phyloP scores from a whole-genome alignment of 345 rosid species.

The Alliaria petiolata region DNA sequence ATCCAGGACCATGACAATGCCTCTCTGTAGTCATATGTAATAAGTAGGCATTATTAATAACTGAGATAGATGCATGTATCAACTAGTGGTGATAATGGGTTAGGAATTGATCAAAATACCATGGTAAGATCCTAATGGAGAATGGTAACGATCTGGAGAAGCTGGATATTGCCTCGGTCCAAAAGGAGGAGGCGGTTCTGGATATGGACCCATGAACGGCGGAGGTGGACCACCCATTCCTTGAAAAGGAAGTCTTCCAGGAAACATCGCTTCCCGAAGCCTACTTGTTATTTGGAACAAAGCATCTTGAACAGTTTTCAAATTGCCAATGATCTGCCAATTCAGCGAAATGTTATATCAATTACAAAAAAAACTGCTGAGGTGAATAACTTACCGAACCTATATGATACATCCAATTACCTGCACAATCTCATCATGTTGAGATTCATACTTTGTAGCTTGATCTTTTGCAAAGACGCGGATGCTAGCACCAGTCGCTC shows the following conservation, averaged over 20 bases:
- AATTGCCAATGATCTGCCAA: constrained; percentile 63
- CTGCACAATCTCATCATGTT: constrained; percentile 74
- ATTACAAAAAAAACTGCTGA: neutral
- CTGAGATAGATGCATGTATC: constrained; percentile 31
- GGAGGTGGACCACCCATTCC: constrained; percentile 47
- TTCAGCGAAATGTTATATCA: neutral
- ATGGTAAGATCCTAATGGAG: constrained; percentile 53
- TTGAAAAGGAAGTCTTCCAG: constrained; percentile 44
- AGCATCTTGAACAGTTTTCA: constrained; percentile 72
- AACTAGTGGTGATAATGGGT: constrained; percentile 43
- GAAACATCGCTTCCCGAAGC: constrained; percentile 63
- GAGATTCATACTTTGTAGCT: constrained; percentile 45
- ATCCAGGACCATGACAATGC: constrained; percentile 61
- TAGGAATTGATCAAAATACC: constrained; percentile 39
- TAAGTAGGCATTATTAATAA: constrained; percentile 23
- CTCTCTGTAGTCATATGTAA: constrained; percentile 47
- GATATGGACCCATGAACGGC: constrained; percentile 55
- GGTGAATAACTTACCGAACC: neutral
- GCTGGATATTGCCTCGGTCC: constrained; percentile 64
- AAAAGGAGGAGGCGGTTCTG: constrained; percentile 64
- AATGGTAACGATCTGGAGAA: constrained; percentile 58
- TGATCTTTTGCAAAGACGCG: constrained; percentile 63
- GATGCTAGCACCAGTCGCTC: constrained; percentile 69
- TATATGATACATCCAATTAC: constrained; percentile 29
- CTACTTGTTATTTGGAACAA: constrained; percentile 70